Evolutionary conservation across 805 yeast genomes (phyloP).

Genomic region (Cyberlindnera sargentensis): DNA sequence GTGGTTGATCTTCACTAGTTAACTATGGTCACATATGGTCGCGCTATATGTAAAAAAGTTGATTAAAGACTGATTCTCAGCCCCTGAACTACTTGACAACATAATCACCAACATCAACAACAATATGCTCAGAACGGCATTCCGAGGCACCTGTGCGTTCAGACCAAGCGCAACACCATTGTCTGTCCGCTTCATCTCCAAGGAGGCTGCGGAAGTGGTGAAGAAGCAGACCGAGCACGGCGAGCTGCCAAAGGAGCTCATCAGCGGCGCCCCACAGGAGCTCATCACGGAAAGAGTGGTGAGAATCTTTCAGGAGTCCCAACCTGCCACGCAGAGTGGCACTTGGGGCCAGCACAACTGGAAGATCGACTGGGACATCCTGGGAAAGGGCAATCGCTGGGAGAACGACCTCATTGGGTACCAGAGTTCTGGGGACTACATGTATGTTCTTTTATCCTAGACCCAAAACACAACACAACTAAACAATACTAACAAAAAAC

Average conservation of each 20-base stretch:
- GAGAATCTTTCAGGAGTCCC: slow-evolving; percentile 69
- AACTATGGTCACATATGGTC: no score
- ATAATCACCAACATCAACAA: no score
- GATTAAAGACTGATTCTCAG: no score
- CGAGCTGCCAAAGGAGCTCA: slow-evolving; percentile 43
- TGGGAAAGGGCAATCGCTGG: slow-evolving; percentile 76
- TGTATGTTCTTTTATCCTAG: slow-evolving; percentile 32
- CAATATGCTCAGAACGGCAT: background rate
- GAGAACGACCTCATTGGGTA: slow-evolving; percentile 86
- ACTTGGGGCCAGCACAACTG: slow-evolving; percentile 42
- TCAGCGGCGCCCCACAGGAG: slow-evolving; percentile 75
- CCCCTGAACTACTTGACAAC: no score
- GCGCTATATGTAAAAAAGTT: no score
- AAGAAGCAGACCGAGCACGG: slow-evolving; percentile 20
- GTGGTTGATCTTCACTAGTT: no score
- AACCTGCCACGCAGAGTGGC: slow-evolving; percentile 79
- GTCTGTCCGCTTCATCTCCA: background rate
- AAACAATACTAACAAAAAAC: background rate
- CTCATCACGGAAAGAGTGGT: slow-evolving; percentile 55
- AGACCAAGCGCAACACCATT: background rate
- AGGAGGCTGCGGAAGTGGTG: slow-evolving; percentile 6
- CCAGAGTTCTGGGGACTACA: slow-evolving; percentile 71
- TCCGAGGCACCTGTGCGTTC: background rate
- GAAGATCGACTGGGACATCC: slow-evolving; percentile 81
- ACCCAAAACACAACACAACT: background rate